Conservation (phyloP, 108 stramenopile genomes). For the Skeletonema grethae region DNA sequence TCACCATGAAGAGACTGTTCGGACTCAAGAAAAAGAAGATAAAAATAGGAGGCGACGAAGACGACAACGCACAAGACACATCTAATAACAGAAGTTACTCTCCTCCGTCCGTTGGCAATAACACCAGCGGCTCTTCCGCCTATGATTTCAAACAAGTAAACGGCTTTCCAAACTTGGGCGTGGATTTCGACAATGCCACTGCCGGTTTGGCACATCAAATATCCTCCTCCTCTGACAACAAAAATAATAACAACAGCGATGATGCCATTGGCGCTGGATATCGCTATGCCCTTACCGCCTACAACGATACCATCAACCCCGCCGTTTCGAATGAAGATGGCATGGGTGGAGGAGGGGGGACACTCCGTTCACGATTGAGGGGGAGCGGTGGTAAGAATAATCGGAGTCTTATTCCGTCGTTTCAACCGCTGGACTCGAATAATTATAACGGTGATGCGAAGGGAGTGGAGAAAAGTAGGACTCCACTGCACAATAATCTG, state of each 20-base stretch:
- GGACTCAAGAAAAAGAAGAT: constrained; percentile 26
- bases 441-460: too few relatives aligned
- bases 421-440: not conserved
- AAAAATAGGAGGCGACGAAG: constrained; percentile 26
- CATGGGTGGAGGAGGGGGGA: constrained; percentile 18
- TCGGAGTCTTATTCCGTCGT: constrained; percentile 18
- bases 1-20: constrained; percentile 22
- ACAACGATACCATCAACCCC: constrained; percentile 34
- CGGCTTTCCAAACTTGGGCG: too few relatives aligned
- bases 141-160: not conserved
- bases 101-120: not conserved
- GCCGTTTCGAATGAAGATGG: constrained; percentile 39
- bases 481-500: too few relatives aligned
- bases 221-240: not conserved
- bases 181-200: too few relatives aligned
- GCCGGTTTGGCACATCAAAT: not conserved
- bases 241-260: not conserved
- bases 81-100: not conserved
- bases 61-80: not conserved
- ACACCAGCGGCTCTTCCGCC: not conserved
- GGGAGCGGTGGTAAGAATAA: constrained; percentile 15
- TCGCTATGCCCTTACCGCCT: constrained; percentile 40
- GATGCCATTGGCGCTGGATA: constrained; percentile 19
- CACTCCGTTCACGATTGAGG: constrained; percentile 12
- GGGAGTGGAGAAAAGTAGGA: too few relatives aligned